These are phyloP conservation scores for Rauvolfia tetraphylla DNA, from an alignment of 257 asterid genomes.

Conservation along the genomic window DNA sequence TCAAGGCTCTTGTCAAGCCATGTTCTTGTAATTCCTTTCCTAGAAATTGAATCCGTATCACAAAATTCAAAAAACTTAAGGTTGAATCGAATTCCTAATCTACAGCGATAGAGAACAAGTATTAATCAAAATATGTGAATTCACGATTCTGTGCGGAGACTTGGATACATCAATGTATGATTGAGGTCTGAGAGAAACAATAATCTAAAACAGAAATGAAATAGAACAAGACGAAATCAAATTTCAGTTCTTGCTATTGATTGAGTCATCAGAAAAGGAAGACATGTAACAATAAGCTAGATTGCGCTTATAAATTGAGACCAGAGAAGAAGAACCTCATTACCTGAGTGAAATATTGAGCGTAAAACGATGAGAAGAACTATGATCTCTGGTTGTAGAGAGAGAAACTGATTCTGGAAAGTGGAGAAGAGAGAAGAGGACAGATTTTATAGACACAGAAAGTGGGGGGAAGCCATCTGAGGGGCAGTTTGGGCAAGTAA, in stretches of 20 bases:
- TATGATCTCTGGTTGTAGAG: not conserved
- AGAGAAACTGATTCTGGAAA: not conserved
- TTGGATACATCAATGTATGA: not conserved
- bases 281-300: no score
- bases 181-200: not conserved
- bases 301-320: no score
- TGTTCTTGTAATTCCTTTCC: not conserved
- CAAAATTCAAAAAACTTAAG: not conserved
- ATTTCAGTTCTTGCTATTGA: no score
- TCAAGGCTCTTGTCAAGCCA: not conserved
- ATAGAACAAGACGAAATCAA: not conserved
- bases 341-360: not conserved
- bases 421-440: not conserved
- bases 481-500: not conserved
- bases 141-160: not conserved
- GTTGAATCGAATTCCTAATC: not conserved
- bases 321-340: not conserved
- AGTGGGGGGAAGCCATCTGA: not conserved
- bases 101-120: not conserved
- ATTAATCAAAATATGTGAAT: not conserved
- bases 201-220: not conserved
- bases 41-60: not conserved
- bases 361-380: not conserved
- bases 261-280: no score
- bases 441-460: not conserved